Evolutionary conservation across 2,329 filamentous ascomycete genomes (phyloP).

Genomic region (Sordariomycetes sp.): DNA sequence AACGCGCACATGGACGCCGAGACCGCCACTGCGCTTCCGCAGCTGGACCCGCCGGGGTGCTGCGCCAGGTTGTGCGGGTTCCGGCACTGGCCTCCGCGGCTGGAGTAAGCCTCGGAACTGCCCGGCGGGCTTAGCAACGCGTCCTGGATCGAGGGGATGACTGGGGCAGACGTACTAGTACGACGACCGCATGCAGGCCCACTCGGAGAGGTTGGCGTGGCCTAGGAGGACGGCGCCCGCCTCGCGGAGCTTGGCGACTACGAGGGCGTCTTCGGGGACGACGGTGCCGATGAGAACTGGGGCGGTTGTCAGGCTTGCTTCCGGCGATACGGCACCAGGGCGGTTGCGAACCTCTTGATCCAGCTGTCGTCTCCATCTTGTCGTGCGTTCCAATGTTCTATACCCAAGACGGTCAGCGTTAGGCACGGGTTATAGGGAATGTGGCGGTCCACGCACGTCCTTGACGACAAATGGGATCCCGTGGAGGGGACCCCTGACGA

Average conservation of each 20-base stretch:
- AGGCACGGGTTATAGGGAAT: no score
- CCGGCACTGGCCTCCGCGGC: slow-evolving; percentile 48
- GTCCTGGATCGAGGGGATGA: neutral
- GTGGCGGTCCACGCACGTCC: slow-evolving; percentile 23
- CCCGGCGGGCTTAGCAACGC: neutral
- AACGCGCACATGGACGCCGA: slow-evolving; percentile 49
- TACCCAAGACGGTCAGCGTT: neutral
- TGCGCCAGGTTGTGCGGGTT: slow-evolving; percentile 56
- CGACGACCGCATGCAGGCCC: slow-evolving; percentile 58
- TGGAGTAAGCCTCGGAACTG: slow-evolving; percentile 51
- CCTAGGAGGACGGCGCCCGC: slow-evolving; percentile 59
- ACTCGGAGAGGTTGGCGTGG: slow-evolving; percentile 59
- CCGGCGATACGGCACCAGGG: no score
- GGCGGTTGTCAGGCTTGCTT: no score
- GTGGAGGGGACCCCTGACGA: slow-evolving; percentile 52
- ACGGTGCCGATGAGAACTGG: slow-evolving; percentile 52
- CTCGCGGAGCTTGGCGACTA: slow-evolving; percentile 46
- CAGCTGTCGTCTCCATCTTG: slow-evolving; percentile 61
- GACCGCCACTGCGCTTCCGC: slow-evolving; percentile 52
- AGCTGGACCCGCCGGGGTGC: slow-evolving; percentile 56
- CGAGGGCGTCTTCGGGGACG: slow-evolving; percentile 54
- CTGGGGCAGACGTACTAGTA: slow-evolving; percentile 27
- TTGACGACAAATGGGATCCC: slow-evolving; percentile 67
- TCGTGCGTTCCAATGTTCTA: slow-evolving; percentile 55
- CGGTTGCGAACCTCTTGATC: slow-evolving; percentile 23